Base-by-base conservation (phyloP, 441 rosid species). In the Pelargonium fulgidum region DNA sequence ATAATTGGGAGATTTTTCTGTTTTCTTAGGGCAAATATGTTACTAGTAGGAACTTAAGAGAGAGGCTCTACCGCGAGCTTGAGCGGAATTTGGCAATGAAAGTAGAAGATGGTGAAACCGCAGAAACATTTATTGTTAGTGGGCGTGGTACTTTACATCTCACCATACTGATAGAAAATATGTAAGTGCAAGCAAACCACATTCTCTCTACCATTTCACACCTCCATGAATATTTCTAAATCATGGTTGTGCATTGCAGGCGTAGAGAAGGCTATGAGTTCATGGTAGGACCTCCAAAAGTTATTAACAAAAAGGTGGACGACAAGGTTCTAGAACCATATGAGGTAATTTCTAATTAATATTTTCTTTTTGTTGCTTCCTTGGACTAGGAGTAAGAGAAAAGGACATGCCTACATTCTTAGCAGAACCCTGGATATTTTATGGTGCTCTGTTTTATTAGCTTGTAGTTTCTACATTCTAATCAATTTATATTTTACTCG, bases 231-330 rank as follows among this genome's bases (percentile, higher is more conserved):
- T 66, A 45, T 76, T 73, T 68, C 66, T 68, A 71, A 73, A 69
- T 13, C 44, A 13, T 44, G 24, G 14, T 72, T 2, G 19, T 81
- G 65, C 71, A 47, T 84, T 76, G 71, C 85, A 91, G 98, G 99
- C 81, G 99, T 78, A 85, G 99, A 84, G 97, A 93, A 85, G 99
- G 99, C 75, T 91, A 85, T 82, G 99, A 91, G 77, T 93, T 93
- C 70, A 87, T 91, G 99, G 99, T 89, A 76, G 99, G 97, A 70
- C 99, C 99, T 79, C 99, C 97, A 3, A 93, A 91, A 82, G 97
- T 93, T 77, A 93, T 93, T 78, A 86, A 80, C 88, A 93, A 87
- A 72, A 89, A 50, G 74, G 86, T 89, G 66, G 78, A 91, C 67
- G 96, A 83, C 76, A 81, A 89, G 83, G 74, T 89, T 80, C 80